phyloP scores from a whole-genome alignment of 768 basidiomycete species.

The Rhizopogon vulgaris region DNA sequence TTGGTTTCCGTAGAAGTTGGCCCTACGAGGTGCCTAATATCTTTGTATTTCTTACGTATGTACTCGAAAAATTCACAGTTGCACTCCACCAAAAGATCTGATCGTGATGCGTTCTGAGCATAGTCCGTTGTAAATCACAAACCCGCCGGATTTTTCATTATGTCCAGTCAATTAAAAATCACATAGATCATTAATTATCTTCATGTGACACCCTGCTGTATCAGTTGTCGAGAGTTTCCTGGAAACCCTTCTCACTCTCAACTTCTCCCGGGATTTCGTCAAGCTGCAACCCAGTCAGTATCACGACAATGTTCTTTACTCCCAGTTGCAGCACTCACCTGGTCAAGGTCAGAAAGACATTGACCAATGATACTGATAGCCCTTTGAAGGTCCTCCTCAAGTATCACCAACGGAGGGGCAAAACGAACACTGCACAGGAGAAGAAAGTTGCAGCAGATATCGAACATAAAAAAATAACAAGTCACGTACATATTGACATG shows the following conservation, averaged over 20 bases:
- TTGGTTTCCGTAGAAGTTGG: slow-evolving; percentile 28
- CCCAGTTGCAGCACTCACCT: slow-evolving; percentile 33
- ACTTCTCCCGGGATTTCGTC: slow-evolving; percentile 62
- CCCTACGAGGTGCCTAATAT: slow-evolving; percentile 66
- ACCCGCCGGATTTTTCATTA: no score
- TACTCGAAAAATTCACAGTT: neutral
- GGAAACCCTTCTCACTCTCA: slow-evolving; percentile 54
- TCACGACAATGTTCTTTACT: neutral
- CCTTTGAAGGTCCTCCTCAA: slow-evolving; percentile 76
- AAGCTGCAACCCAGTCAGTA: slow-evolving; percentile 25
- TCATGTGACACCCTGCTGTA: neutral
- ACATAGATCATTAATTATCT: neutral
- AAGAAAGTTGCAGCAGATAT: slow-evolving; percentile 1
- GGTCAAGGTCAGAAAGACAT: slow-evolving; percentile 75
- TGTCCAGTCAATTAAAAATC: neutral
- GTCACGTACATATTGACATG: slow-evolving; percentile 82
- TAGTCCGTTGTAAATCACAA: no score
- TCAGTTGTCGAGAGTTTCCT: slow-evolving; percentile 27
- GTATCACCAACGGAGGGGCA: slow-evolving; percentile 91
- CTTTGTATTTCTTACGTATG: neutral
- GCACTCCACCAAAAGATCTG: no score
- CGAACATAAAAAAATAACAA: neutral
- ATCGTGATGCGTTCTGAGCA: no score
- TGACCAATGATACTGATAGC: slow-evolving; percentile 73
- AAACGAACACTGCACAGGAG: slow-evolving; percentile 72